Base-by-base conservation (phyloP, 306 rosid species). In the Comarum palustre region DNA sequence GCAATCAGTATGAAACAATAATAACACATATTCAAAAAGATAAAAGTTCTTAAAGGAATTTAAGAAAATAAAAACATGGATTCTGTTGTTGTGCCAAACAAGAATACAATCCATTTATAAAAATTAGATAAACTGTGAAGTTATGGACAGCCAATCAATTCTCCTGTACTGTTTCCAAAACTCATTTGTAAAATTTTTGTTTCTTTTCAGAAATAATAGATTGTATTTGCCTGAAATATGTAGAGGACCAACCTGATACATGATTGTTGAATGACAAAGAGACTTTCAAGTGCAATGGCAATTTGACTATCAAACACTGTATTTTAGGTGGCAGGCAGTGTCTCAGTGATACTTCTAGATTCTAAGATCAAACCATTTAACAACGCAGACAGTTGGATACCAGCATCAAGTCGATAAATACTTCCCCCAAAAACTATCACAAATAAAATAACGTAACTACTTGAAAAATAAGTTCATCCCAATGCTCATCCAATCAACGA, bases 281-380 rank as follows among this genome's bases (percentile, higher is more conserved):
- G 6, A 54, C 2, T 8, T 4, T 54, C 41, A 19, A 63, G 68
- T 63, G 29, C 25, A 19, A 19, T 8, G 45, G 27, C 14, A 36
- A 63, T 38, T 1, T 63, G 27, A 25, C 72, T 16, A 50, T 8
- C 50, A 54, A 54, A 54, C 60, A 36, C 17, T 36, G 50, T 38
- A 36, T 10, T 63, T 22, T 27, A 54, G 24, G 27, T 54, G 6
- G 60, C 60, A 54, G 24, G 57, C 57, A 50, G 57, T 6, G 39
- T 36, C 39, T 36, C 8, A 36, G 8, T 50, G 4, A 50, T 22
- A 12, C 3, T 54, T 22, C 31, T 54, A 22, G 27, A n/a, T 36
- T 36, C 68, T 36, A 63, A n/a, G 12, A 10, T 41, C 68, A 63
- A 54, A 54, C 60, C 47, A 36, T n/a, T 19, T 63, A 36, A 63